A percentile compares a stretch with the other conserved stretches of the same genome.
phyloP scores from a whole-genome alignment of 805 yeast species.

The Starmerella scarabaei region DNA sequence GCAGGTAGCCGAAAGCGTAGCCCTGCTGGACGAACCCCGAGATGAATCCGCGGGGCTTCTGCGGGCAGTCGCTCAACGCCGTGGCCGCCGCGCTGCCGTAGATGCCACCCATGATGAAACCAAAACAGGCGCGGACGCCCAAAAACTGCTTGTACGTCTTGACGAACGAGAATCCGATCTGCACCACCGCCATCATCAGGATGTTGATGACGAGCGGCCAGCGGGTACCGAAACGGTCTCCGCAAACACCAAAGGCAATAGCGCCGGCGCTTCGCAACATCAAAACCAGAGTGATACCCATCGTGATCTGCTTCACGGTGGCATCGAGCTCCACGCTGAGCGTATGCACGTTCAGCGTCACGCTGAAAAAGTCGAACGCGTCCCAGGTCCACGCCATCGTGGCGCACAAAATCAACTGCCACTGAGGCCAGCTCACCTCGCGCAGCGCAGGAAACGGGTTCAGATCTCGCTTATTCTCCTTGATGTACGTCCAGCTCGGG shows the following conservation, averaged over 20 bases:
- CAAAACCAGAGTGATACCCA: slow-evolving; percentile 61
- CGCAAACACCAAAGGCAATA: slow-evolving; percentile 45
- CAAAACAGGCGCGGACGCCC: slow-evolving; percentile 51
- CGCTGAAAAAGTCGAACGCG: slow-evolving; percentile 57
- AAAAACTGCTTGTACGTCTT: slow-evolving; percentile 45
- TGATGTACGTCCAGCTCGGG: slow-evolving; percentile 21
- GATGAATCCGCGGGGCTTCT: slow-evolving; percentile 44
- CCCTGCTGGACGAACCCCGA: slow-evolving; percentile 73
- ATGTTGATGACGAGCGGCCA: slow-evolving; percentile 49
- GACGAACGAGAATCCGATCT: slow-evolving; percentile 55
- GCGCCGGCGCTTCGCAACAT: slow-evolving; percentile 68
- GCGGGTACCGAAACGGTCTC: slow-evolving; percentile 55
- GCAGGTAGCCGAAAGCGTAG: slow-evolving; percentile 56
- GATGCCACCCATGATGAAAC: slow-evolving; percentile 60
- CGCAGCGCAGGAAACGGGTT: slow-evolving; percentile 54
- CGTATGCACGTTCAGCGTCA: slow-evolving; percentile 40
- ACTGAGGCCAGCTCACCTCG: slow-evolving; percentile 39
- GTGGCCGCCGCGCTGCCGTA: slow-evolving; percentile 55
- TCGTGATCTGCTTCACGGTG: slow-evolving; percentile 41
- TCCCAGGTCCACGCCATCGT: slow-evolving; percentile 60
- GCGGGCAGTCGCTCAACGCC: slow-evolving; percentile 54
- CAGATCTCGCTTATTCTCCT: slow-evolving; percentile 22
- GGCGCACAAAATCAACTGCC: slow-evolving; percentile 50
- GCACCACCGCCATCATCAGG: slow-evolving; percentile 39
- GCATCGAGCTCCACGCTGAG: slow-evolving; percentile 39